phyloP scores from a whole-genome alignment of 805 yeast species.

The Nematodospora valgi region DNA sequence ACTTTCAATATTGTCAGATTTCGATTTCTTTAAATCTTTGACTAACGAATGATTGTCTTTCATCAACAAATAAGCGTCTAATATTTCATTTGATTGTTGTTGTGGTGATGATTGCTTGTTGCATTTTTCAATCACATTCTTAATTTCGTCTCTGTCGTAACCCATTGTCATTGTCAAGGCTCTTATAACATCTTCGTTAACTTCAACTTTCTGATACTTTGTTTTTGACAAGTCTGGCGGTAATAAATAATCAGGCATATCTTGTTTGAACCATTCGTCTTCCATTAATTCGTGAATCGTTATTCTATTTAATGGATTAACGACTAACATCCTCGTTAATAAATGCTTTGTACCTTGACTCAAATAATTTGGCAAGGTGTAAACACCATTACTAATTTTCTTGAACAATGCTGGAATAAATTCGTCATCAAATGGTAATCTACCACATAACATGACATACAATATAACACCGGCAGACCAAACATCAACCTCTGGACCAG shows the following conservation, averaged over 20 bases:
- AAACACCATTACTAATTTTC: constrained; percentile 89
- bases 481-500: constrained; percentile 97
- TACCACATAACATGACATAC: constrained; percentile 93
- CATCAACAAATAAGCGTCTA: constrained; percentile 82
- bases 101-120: constrained; percentile 28
- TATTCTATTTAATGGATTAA: constrained; percentile 89
- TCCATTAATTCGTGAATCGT: constrained; percentile 90
- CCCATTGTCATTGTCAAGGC: constrained; percentile 85
- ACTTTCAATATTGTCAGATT: constrained; percentile 52
- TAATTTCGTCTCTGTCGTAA: constrained; percentile 77
- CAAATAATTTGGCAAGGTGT: constrained; percentile 81
- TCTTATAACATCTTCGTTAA: constrained; percentile 72
- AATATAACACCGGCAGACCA: constrained; percentile 97
- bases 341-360: constrained; percentile 82
- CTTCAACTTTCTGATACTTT: constrained; percentile 39
- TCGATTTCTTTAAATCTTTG: constrained; percentile 56
- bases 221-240: constrained; percentile 49
- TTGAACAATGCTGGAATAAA: constrained; percentile 92
- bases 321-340: constrained; percentile 87
- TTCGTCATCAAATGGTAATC: constrained; percentile 95
- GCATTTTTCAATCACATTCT: constrained; percentile 63
- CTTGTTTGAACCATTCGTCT: constrained; percentile 89
- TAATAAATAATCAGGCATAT: constrained; percentile 72
- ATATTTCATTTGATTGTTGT: constrained; percentile 59
- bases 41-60: constrained; percentile 73